phyloP scores from a whole-genome alignment of 306 rosid genomes.

The Citrullus colocynthis region DNA sequence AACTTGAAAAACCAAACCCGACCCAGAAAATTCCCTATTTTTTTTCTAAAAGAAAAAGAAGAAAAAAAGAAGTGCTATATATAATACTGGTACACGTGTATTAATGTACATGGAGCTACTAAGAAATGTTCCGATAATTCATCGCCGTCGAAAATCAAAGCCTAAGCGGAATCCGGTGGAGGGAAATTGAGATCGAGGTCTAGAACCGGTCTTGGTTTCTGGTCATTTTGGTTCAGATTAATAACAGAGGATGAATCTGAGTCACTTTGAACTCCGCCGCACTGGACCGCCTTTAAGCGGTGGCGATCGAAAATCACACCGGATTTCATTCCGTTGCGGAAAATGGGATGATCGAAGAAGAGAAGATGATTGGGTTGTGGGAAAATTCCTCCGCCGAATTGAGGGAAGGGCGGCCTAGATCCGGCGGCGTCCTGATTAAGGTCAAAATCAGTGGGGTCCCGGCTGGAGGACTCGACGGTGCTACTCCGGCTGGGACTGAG shows the following conservation, averaged over 20 bases:
- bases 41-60: too few species aligned
- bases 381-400: not conserved
- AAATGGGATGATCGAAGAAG: conserved; percentile 23
- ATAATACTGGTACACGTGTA: not conserved
- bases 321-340: conserved; percentile 19
- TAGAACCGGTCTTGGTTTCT: not conserved
- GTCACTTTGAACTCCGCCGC: conserved; percentile 29
- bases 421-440: conserved; percentile 18
- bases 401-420: conserved; percentile 16
- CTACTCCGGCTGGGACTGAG: conserved; percentile 56
- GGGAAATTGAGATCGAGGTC: conserved; percentile 48
- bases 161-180: conserved; percentile 32
- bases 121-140: not conserved
- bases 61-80: too few species aligned
- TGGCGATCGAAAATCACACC: conserved; percentile 8
- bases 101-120: not conserved
- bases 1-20: too few species aligned
- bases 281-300: not conserved
- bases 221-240: conserved; percentile 32
- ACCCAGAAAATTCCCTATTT: too few species aligned
- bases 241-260: conserved; percentile 61
- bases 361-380: conserved; percentile 16
- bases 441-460: conserved; percentile 24
- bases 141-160: not conserved
- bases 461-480: conserved; percentile 58